phyloP scores from a whole-genome alignment of 441 rosid species.

The Dalechampia spathulata region DNA sequence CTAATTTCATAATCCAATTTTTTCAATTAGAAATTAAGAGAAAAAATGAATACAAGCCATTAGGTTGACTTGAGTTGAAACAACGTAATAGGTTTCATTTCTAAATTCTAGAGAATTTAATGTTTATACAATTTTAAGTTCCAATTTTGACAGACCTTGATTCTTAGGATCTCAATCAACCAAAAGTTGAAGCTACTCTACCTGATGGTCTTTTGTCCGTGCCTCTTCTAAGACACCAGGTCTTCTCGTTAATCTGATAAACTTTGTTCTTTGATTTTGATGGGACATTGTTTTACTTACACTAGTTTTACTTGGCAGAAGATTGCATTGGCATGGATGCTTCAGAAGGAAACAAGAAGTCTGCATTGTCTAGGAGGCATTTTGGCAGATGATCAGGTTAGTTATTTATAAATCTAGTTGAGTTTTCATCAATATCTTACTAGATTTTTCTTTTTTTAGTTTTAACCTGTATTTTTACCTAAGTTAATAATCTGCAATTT shows the following conservation, averaged over 20 bases:
- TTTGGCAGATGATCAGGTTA: constrained; percentile 97
- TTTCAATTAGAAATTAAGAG: no score
- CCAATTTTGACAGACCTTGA: constrained; percentile 12
- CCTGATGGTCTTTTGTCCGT: constrained; percentile 74
- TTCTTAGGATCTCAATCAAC: constrained; percentile 80
- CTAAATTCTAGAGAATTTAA: constrained; percentile 9
- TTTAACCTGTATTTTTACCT: constrained; percentile 9
- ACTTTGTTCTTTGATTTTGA: constrained; percentile 11
- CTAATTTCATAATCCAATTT: no score
- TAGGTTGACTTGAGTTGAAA: no score
- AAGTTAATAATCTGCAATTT: constrained; percentile 18
- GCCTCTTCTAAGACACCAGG: constrained; percentile 94
- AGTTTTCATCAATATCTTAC: constrained; percentile 5
- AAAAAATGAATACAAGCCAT: no score
- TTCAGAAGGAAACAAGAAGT: constrained; percentile 82
- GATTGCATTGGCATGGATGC: constrained; percentile 98
- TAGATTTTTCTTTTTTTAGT: constrained; percentile 10
- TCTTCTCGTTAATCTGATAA: constrained; percentile 21
- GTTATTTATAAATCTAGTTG: constrained; percentile 13
- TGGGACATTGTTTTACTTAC: constrained; percentile 14
- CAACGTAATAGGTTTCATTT: no score
- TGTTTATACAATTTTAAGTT: constrained; percentile 16
- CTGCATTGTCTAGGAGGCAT: constrained; percentile 86
- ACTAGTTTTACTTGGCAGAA: constrained; percentile 42
- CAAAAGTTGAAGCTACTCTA: constrained; percentile 52